Evolutionary conservation across 2,329 filamentous ascomycete species (phyloP), one percentile per base, ranked within the genome.

Genomic region (Mycosphaerelloides madeirae): DNA sequence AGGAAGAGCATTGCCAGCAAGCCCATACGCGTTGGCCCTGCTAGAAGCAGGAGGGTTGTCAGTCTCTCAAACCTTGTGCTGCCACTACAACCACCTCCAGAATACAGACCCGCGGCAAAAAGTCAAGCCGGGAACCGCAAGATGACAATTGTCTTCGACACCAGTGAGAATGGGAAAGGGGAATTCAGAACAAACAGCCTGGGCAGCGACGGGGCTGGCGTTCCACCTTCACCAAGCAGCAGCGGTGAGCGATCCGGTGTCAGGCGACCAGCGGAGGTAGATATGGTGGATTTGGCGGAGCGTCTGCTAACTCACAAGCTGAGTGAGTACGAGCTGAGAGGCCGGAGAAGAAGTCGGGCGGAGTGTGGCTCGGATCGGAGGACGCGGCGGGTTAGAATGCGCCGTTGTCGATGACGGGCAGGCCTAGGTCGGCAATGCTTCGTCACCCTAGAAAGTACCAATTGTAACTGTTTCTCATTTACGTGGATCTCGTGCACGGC

Each of bases 1-100:
- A 54, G 44, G 41, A 48, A 42, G 29, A 35, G 20, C 6, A 51
- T 42, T 15, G 19, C 14, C n/a, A 31, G 29, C 11, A 39, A 18
- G 14, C 16, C 28, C 8, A 25, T 41, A 20, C 31, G 37, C 15
- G 43, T 45, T 9, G 43, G 43, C 8, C 37, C 43, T 36, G 43
- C 37, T 45, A 41, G 43, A 41, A 45, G 43, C 31, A 41, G 33
- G n/a, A 16, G 37, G 5, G 37, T 45, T 12, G 25, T 41, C 11
- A 31, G 25, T 29, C 33, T 34, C 11, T 29, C 31, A 11, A 29
- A n/a, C 9, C 29, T 19, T 8, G 16, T 28, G 14, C 38, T 28
- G 3, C 29, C 15, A 16, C 28, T 9, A 2, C 22, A 18, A 28
- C 22, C 22, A 7, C 14, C 12, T 3, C 9, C 13, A 11, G 28